Conservation (phyloP, 169 alveolate species). For the Cyclospora cayetanensis region DNA sequence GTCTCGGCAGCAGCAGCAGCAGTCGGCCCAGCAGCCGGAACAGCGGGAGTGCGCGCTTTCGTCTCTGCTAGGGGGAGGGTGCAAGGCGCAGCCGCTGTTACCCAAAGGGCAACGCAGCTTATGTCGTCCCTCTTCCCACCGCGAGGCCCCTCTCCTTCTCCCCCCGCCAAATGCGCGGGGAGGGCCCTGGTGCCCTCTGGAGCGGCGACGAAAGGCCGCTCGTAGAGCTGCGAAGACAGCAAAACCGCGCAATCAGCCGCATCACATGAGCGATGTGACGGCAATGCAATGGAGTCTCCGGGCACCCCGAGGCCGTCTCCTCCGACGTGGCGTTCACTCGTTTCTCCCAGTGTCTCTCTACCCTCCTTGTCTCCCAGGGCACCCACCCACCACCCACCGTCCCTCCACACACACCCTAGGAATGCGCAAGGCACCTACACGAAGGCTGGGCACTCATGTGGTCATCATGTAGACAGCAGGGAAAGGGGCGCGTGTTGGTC, state of each 20-base stretch:
- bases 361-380: slow-evolving; percentile 49
- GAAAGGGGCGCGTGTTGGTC: too few species aligned
- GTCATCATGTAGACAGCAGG: too few species aligned
- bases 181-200: not conserved
- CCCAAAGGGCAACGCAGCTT: slow-evolving; percentile 81
- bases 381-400: slow-evolving; percentile 58
- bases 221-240: not conserved
- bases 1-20: not conserved
- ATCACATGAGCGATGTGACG: too few species aligned
- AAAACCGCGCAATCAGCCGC: not conserved
- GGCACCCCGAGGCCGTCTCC: too few species aligned
- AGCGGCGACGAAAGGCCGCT: slow-evolving; percentile 34
- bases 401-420: slow-evolving; percentile 70
- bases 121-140: slow-evolving; percentile 80
- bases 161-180: slow-evolving; percentile 1
- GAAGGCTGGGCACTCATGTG: too few species aligned
- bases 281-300: too few species aligned
- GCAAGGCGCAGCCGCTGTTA: not conserved
- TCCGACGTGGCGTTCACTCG: slow-evolving; percentile 44
- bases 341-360: not conserved
- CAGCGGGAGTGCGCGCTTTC: not conserved
- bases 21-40: not conserved
- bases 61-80: not conserved
- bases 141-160: not conserved
- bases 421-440: too few species aligned